Evolutionary conservation across 306 rosid genomes (phyloP), one percentile per base, ranked within the genome.

Genomic region (Elaeagnus macrophylla): DNA sequence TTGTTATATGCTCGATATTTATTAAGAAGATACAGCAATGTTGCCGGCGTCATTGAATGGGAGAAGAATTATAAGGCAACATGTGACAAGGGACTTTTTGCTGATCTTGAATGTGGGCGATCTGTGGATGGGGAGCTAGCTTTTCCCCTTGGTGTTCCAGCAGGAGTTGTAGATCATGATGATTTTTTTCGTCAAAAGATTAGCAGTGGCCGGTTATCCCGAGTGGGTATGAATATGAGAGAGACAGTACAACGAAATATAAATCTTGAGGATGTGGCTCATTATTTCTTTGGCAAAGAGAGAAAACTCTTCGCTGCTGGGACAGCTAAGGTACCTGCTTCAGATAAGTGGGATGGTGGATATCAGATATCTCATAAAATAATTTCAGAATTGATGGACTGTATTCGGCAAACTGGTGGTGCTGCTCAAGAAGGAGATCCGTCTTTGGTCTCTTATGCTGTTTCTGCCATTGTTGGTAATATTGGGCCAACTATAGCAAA

Each of bases 351-450:
- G 83, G 99, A 87, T 59, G 85, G 84, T 44, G 93, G 89, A 57
- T 78, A 69, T 77, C 96, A 82, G 69, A 75, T 82, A 56, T 83
- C 96, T 66, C 96, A 80, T 64, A 79, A 75, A 55, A 77, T 84
- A 67, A 86, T 80, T 43, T 56, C 66, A 56, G 87, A 86, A 37
- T 53, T 91, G 60, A 91, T 87, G 68, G 95, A 91, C 37, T 80
- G 95, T 73, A 81, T 91, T 58, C 76, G 85, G 83, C 95, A 91
- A 67, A 91, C 99, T 38, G 96, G 95, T 39, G 99, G 99, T 71
- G 99, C 99, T 68, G 99, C 99, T 65, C 99, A 91, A 72, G 99
- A 91, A 76, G 99, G 99, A 37, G 99, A 91, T 52, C 96, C 99
- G n/a, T 80, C 96, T 61, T 77, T 91, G 82, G 96, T 91, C 25